Percentiles rank a stretch among this genome's conserved stretches.
Evolutionary conservation across 2,329 filamentous ascomycete genomes (phyloP).

Genomic region (Amphichorda felina): DNA sequence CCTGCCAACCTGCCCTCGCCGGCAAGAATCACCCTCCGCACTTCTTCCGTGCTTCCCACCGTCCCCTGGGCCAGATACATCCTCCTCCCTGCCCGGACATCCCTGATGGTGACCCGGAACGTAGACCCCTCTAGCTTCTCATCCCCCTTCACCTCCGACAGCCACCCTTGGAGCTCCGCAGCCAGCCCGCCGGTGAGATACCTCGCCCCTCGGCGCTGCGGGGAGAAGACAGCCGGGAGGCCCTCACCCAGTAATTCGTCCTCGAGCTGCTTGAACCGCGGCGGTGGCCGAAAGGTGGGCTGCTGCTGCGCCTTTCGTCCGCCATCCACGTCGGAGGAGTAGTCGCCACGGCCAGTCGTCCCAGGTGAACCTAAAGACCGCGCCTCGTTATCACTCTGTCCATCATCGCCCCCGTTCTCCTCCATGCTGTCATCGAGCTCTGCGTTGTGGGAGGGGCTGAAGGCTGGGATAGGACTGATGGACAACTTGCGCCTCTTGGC

Average conservation of each 20-base stretch:
- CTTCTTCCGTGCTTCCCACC: background rate
- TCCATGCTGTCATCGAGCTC: background rate
- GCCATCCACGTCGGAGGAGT: conserved; percentile 5
- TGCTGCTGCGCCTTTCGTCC: conserved; percentile 13
- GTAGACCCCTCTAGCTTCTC: conserved; percentile 8
- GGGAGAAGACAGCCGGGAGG: conserved; percentile 19
- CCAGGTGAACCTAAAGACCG: too few species aligned
- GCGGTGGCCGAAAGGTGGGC: conserved; percentile 24
- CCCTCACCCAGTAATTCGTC: conserved; percentile 7
- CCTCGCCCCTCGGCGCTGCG: conserved; percentile 20
- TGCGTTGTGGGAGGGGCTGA: conserved; percentile 4
- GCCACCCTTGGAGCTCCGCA: conserved; percentile 25
- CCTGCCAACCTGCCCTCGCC: conserved; percentile 24
- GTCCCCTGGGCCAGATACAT: conserved; percentile 21
- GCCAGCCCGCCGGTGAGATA: conserved; percentile 25
- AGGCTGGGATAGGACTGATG: conserved; percentile 12
- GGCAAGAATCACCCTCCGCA: conserved; percentile 19
- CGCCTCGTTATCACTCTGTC: too few species aligned
- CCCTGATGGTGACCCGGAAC: conserved; percentile 15
- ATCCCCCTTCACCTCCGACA: conserved; percentile 26
- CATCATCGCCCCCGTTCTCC: background rate
- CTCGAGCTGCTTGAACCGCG: conserved; percentile 24
- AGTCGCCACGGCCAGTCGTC: background rate
- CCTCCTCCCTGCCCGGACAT: conserved; percentile 15
- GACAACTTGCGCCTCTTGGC: conserved; percentile 15